Evolutionary conservation across 768 basidiomycete genomes (phyloP).

Genomic region (Daedaleopsis sinensis): DNA sequence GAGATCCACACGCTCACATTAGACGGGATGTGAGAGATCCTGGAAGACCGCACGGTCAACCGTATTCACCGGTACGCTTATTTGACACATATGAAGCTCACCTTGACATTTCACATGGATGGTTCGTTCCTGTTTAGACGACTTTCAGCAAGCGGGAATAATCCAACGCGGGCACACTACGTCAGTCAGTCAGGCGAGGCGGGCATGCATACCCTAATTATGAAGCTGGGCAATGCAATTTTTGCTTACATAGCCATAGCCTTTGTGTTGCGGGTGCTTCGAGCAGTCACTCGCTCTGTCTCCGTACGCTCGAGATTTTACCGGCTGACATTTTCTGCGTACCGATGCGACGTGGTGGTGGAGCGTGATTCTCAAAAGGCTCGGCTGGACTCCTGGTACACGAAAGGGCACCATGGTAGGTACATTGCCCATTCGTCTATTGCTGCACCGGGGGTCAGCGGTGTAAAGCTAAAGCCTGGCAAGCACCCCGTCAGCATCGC

Average conservation of each 20-base stretch:
- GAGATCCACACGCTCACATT: not conserved
- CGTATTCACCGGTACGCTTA: not conserved
- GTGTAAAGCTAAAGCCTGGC: not conserved
- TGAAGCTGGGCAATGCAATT: not conserved
- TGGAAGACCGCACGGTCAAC: not conserved
- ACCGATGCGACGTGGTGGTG: not conserved
- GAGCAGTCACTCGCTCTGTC: not conserved
- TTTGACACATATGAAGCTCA: not conserved
- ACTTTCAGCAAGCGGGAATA: not conserved
- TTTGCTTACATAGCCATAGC: too few species aligned
- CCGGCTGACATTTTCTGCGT: not conserved
- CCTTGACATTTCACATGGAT: not conserved
- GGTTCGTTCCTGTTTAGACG: not conserved
- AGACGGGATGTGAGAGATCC: not conserved
- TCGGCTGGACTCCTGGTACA: not conserved
- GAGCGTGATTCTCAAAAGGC: not conserved
- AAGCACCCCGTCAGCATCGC: not conserved
- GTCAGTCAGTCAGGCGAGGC: not conserved
- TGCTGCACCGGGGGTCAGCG: not conserved
- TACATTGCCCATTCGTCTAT: not conserved
- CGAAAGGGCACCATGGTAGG: not conserved
- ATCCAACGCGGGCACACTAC: not conserved
- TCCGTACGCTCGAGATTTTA: not conserved
- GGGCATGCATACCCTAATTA: not conserved
- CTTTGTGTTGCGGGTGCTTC: too few species aligned